Evolutionary conservation across 2,329 filamentous ascomycete genomes (phyloP).

Genomic region (Fusarium tjaetaba): DNA sequence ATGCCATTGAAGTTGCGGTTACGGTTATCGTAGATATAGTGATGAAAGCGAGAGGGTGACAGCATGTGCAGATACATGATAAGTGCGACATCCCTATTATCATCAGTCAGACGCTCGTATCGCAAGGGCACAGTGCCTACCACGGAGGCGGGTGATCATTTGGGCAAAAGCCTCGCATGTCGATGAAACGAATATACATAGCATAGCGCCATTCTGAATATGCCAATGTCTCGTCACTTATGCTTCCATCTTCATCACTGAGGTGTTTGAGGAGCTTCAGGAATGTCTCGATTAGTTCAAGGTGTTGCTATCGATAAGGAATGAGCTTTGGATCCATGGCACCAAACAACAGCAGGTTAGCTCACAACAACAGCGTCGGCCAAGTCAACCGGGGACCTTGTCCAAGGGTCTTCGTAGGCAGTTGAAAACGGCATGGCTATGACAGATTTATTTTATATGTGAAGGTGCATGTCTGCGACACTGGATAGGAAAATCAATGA

Average conservation of each 20-base stretch:
- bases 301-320: background rate
- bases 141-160: background rate
- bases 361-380: background rate
- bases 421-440: background rate
- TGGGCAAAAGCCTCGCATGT: background rate
- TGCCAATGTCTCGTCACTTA: background rate
- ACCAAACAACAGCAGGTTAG: background rate
- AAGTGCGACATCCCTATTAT: background rate
- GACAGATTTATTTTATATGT: background rate
- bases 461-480: no score
- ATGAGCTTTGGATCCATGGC: background rate
- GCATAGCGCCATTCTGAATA: slow-evolving; percentile 16
- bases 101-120: accelerated
- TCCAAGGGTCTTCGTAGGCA: background rate
- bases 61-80: slow-evolving; percentile 14
- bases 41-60: background rate
- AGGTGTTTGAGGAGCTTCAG: background rate
- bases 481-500: no score
- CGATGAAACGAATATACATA: background rate
- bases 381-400: background rate
- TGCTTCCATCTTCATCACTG: accelerated
- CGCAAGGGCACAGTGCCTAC: background rate
- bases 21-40: background rate
- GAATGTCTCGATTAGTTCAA: background rate
- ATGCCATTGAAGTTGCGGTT: background rate